Base-by-base conservation (phyloP, 1,284 basidiomycete genomes). In the Amylostereum areolatum region DNA sequence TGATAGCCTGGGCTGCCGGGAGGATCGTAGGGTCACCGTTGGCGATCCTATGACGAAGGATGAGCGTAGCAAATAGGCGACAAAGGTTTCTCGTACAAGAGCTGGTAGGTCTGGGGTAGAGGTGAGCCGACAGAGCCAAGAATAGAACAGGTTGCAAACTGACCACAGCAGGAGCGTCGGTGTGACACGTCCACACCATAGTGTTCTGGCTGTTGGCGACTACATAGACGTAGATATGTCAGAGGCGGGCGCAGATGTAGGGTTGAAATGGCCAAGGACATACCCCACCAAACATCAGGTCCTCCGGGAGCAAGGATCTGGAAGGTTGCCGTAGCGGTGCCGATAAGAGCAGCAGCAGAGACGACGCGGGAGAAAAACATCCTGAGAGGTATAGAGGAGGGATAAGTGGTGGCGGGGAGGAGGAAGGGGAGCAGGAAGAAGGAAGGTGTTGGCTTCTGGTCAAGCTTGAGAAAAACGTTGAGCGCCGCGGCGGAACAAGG, bases 281-380 rank as follows among this genome's bases (percentile, higher is more conserved):
- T 48, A 77, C 77, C 67, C 75, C 75, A 78, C 76, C 76, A 78
- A 32, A 63, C 52, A 52, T 61, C 44, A 1, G 66, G 45, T 30
- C 65, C 64, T 31, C 74, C 73, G 28, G 72, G 66, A 12, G 57
- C 55, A 55, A 72, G 54, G 55, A 69, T 55, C n/a, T 51, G 28
- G 59, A 70, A 66, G 31, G 66, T 63, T 30, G 69, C 72, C 46
- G 60, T 55, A n/a, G 62, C 66, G n/a, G 61, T 55, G 51, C 62
- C 58, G 45, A 65, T 59, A 49, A 73, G 56, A 32, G 65, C 52
- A n/a, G 64, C 61, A 41, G 66, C 56, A 51, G 72, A 49, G 52
- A 67, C 58, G 48, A 64, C 49, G 49, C 61, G 62, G 40, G 59
- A 50, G 58, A 55, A 59, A 57, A 74, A 63, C 74, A 77, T 77